Conservation (phyloP, 1,284 basidiomycete genomes). For the Lentinula novae-zelandiae region DNA sequence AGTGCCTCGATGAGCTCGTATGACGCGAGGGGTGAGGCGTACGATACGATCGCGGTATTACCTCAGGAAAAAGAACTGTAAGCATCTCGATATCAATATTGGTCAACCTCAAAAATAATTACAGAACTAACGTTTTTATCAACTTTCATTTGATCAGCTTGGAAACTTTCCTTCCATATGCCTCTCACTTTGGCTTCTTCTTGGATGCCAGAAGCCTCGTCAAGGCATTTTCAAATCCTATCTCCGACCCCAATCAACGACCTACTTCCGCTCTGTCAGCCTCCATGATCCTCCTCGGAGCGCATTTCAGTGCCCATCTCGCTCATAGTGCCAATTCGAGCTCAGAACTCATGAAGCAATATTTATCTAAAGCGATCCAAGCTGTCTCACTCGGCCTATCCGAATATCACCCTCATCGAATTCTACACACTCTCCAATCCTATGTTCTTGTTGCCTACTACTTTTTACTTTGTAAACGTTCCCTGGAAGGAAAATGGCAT, state of each 20-base stretch:
- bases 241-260: background rate
- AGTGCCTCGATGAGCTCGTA: background rate
- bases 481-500: slow-evolving; percentile 12
- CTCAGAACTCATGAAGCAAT: background rate
- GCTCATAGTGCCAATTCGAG: background rate
- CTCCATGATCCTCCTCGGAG: slow-evolving; percentile 6
- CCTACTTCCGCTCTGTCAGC: slow-evolving; percentile 1
- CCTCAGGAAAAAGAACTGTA: slow-evolving; percentile 5
- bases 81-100: background rate
- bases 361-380: slow-evolving; percentile 5
- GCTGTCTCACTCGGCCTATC: slow-evolving; percentile 6
- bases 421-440: slow-evolving; percentile 13
- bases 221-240: slow-evolving; percentile 3
- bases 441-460: slow-evolving; percentile 12
- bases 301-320: background rate
- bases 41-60: background rate
- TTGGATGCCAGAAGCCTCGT: slow-evolving; percentile 27
- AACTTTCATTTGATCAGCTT: slow-evolving; percentile 20
- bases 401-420: slow-evolving; percentile 3
- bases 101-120: background rate
- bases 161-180: slow-evolving; percentile 29
- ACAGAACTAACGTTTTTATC: too few relatives aligned
- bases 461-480: slow-evolving; percentile 5
- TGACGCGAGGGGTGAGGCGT: too few relatives aligned
- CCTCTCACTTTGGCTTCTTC: slow-evolving; percentile 35